A percentile compares a stretch with the other conserved stretches of the same genome.
phyloP scores from a whole-genome alignment of 371 early-diverging fungal species.

The Coelomomyces lativittatus region DNA sequence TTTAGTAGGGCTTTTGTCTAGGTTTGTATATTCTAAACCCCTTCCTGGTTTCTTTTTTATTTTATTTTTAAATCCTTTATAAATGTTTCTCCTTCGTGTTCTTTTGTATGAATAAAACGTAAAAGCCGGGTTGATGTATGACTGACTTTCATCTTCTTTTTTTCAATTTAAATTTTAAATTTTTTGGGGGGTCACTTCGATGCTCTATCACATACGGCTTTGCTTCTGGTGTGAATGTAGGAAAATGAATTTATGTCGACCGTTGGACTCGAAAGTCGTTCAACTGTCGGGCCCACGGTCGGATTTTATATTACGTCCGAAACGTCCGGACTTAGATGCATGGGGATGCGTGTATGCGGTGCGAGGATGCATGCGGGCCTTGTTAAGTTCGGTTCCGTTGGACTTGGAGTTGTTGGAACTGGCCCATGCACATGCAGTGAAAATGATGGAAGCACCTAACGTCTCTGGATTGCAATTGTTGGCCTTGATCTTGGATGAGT shows the following conservation, averaged over 20 bases:
- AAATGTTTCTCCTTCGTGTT: not conserved
- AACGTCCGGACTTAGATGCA: too few species aligned
- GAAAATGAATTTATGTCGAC: too few species aligned
- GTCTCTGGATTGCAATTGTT: slow-evolving; percentile 10
- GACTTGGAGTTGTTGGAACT: slow-evolving; percentile 8
- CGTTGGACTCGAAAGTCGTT: too few species aligned
- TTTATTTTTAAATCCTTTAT: not conserved
- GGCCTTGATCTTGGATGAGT: slow-evolving; percentile 13
- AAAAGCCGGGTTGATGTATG: too few species aligned
- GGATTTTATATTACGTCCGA: too few species aligned
- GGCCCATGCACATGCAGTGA: slow-evolving; percentile 5
- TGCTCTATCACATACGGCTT: too few species aligned
- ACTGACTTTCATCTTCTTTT: too few species aligned
- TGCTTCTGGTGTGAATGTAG: too few species aligned
- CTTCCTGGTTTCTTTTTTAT: not conserved
- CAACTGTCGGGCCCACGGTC: too few species aligned
- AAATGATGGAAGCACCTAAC: not conserved
- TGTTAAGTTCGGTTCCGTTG: slow-evolving; percentile 7
- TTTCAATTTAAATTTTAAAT: not conserved
- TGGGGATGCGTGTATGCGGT: slow-evolving; percentile 16
- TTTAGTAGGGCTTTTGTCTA: not conserved
- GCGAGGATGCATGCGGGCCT: slow-evolving; percentile 7
- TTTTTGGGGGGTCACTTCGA: too few species aligned
- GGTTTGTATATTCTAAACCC: not conserved
- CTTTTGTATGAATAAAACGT: too few species aligned